A percentile compares a stretch with the other conserved stretches of the same genome.
These are phyloP conservation scores for Suillus clintonianus DNA, from an alignment of 768 basidiomycete genomes.

Conservation along the genomic window DNA sequence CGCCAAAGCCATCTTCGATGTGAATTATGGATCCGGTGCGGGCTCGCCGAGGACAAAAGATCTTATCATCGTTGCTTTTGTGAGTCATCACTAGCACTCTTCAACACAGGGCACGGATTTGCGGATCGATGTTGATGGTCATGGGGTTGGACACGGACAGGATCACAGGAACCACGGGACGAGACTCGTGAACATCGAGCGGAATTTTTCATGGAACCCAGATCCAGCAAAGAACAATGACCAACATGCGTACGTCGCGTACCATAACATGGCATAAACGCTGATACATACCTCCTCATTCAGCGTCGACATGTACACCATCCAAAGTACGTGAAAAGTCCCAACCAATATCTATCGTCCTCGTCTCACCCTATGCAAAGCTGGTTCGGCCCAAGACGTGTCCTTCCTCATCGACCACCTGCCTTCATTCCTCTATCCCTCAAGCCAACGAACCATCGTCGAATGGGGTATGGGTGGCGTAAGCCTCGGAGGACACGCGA, in stretches of 20 bases:
- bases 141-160: constrained; percentile 7
- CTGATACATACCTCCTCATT: constrained; percentile 6
- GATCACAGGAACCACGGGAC: constrained; percentile 35
- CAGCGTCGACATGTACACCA: constrained; percentile 33
- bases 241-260: constrained; percentile 28
- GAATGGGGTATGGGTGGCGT: constrained; percentile 76
- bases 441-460: constrained; percentile 56
- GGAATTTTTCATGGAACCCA: constrained; percentile 27
- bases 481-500: constrained; percentile 83
- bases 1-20: constrained; percentile 25
- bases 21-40: constrained; percentile 11
- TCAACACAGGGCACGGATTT: no score
- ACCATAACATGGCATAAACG: not conserved
- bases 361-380: constrained; percentile 13
- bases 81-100: constrained; percentile 13
- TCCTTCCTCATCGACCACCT: constrained; percentile 83
- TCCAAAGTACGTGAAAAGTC: constrained; percentile 27
- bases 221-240: constrained; percentile 24
- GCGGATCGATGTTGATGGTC: not conserved
- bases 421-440: constrained; percentile 71
- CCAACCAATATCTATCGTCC: no score
- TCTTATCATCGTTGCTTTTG: constrained; percentile 29
- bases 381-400: constrained; percentile 73
- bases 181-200: constrained; percentile 23
- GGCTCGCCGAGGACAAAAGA: constrained; percentile 18